Evolutionary conservation across 2,329 filamentous ascomycete species (phyloP).

Genomic region (Alternaria gansuensis): DNA sequence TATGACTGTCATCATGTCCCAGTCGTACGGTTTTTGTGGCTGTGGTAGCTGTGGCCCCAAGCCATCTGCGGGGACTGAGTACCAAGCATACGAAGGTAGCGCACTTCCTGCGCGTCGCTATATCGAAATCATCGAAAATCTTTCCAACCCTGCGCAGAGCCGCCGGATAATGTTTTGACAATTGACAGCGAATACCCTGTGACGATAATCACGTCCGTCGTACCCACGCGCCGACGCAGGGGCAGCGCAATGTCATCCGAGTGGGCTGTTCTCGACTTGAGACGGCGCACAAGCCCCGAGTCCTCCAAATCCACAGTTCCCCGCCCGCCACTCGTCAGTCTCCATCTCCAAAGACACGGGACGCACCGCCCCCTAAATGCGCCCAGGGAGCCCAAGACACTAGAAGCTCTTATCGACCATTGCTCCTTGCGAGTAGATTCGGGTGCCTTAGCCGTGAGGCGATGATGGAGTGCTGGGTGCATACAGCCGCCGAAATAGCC

Average conservation of each 20-base stretch:
- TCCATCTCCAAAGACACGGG: conserved; percentile 28
- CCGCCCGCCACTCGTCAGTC: conserved; percentile 34
- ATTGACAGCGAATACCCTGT: conserved; percentile 16
- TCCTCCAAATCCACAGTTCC: conserved; percentile 32
- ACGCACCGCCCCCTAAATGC: conserved; percentile 44
- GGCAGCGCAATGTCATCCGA: conserved; percentile 23
- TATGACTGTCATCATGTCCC: conserved; percentile 40
- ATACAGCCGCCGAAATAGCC: conserved; percentile 31
- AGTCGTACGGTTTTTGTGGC: conserved; percentile 35
- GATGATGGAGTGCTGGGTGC: conserved; percentile 16
- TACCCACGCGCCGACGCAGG: conserved; percentile 37
- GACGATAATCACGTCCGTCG: conserved; percentile 13
- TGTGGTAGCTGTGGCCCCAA: conserved; percentile 32
- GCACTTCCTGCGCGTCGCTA: conserved; percentile 9
- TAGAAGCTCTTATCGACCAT: conserved; percentile 16
- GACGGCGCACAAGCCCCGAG: conserved; percentile 23
- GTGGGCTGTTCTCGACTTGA: conserved; percentile 27
- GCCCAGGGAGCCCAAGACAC: conserved; percentile 18
- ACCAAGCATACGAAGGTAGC: conserved; percentile 17
- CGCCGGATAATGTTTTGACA: conserved; percentile 30
- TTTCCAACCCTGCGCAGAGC: conserved; percentile 32
- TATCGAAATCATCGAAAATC: conserved; percentile 20
- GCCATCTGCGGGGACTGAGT: conserved; percentile 23
- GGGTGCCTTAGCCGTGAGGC: conserved; percentile 16
- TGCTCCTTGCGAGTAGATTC: conserved; percentile 16